Evolutionary conservation across 768 basidiomycete genomes (phyloP).

Genomic region (Collybia nuda): DNA sequence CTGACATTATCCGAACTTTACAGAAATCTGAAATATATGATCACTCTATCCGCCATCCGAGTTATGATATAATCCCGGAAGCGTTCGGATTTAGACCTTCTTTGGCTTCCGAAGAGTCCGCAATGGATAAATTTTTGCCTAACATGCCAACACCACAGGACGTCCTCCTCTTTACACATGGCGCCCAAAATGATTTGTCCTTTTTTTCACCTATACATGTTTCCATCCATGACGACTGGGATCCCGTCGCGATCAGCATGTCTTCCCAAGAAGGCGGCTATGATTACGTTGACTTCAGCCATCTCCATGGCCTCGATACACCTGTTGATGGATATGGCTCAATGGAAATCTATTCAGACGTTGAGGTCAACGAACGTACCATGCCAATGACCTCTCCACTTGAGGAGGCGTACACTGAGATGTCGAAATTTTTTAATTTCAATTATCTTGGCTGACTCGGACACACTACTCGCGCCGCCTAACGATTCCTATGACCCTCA

Average conservation of each 20-base stretch:
- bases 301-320: not conserved
- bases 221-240: constrained; percentile 1
- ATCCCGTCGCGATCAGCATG: not conserved
- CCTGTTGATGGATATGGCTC: too few relatives aligned
- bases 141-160: not conserved
- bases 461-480: too few relatives aligned
- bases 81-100: constrained; percentile 13
- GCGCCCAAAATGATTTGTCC: not conserved
- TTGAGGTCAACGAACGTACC: too few relatives aligned
- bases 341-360: too few relatives aligned
- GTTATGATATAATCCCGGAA: constrained; percentile 15
- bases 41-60: constrained; percentile 10
- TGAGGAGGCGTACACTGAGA: too few relatives aligned
- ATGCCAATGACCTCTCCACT: too few relatives aligned
- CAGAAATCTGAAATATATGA: constrained; percentile 5
- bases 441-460: too few relatives aligned
- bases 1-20: not conserved
- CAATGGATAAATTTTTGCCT: constrained; percentile 5
- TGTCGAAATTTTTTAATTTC: too few relatives aligned
- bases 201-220: not conserved
- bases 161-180: not conserved
- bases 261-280: constrained; percentile 1
- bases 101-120: not conserved
- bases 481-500: too few relatives aligned
- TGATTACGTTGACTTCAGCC: not conserved